A percentile compares a stretch with the other conserved stretches of the same genome.
phyloP scores from a whole-genome alignment of 371 early-diverging fungal species.

The Lichtheimia ornata region DNA sequence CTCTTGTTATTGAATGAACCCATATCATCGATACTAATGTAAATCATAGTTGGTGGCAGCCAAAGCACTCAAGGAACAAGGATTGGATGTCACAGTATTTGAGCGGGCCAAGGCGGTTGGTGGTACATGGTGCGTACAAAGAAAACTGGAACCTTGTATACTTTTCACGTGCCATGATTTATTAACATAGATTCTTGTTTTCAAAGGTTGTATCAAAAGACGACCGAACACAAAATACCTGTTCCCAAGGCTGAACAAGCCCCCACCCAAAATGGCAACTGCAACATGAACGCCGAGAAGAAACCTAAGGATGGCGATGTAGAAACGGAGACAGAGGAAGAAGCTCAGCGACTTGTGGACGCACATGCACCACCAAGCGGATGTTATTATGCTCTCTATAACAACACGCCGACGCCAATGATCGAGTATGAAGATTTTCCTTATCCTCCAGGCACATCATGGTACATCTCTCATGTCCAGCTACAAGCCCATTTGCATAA shows the following conservation, averaged over 20 bases:
- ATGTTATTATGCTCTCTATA: constrained; percentile 13
- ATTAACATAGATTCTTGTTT: too few relatives aligned
- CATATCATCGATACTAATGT: neutral
- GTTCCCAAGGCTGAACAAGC: constrained; percentile 21
- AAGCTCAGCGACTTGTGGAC: constrained; percentile 18
- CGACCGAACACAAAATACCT: constrained; percentile 14
- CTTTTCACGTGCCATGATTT: too few relatives aligned
- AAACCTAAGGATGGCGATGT: neutral
- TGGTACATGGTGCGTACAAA: constrained; percentile 28
- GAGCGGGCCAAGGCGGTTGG: constrained; percentile 33
- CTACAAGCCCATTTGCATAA: constrained; percentile 31
- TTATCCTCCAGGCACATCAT: constrained; percentile 26
- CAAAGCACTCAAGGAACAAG: constrained; percentile 34
- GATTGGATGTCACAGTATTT: constrained; percentile 32
- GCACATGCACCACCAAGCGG: constrained; percentile 12
- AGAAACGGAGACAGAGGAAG: neutral
- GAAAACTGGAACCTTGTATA: too few relatives aligned
- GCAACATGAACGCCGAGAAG: neutral
- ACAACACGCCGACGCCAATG: constrained; percentile 20
- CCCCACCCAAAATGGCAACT: constrained; percentile 3
- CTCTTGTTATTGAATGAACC: neutral
- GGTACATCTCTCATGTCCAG: constrained; percentile 28
- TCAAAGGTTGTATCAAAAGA: constrained; percentile 12
- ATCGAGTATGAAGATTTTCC: constrained; percentile 25
- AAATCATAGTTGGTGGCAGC: constrained; percentile 31